phyloP scores from a whole-genome alignment of 1,284 basidiomycete species.

The Coniferiporia weirii region DNA sequence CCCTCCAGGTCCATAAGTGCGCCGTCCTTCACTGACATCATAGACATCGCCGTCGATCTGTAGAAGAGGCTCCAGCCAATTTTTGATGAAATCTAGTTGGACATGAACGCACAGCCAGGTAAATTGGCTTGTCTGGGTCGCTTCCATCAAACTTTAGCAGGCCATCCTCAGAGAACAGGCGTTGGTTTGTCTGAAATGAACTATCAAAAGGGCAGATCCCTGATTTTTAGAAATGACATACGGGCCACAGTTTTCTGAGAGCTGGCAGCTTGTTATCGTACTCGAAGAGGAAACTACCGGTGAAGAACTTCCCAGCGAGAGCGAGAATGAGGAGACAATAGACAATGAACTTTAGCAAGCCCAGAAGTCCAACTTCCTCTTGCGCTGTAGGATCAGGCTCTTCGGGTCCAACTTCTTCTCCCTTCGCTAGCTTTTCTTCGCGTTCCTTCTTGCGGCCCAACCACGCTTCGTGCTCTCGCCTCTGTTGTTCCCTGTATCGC shows the following conservation, averaged over 20 bases:
- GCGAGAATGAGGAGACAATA: conserved; percentile 46
- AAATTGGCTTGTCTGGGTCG: conserved; percentile 67
- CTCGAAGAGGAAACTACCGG: conserved; percentile 77
- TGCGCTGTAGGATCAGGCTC: conserved; percentile 67
- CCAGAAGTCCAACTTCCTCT: conserved; percentile 57
- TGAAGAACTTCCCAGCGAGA: conserved; percentile 74
- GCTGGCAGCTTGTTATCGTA: conserved; percentile 56
- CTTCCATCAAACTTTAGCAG: conserved; percentile 75
- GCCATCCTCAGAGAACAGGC: conserved; percentile 66
- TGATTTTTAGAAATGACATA: conserved; percentile 29
- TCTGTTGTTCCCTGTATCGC: conserved; percentile 59
- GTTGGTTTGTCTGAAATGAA: conserved; percentile 44
- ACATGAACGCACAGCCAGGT: conserved; percentile 64
- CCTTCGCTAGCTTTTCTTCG: conserved; percentile 65
- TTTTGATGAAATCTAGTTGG: background rate
- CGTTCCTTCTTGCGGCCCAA: conserved; percentile 63
- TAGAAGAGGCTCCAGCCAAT: conserved; percentile 5
- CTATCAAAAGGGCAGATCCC: conserved; percentile 1
- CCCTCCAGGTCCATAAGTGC: conserved; percentile 88
- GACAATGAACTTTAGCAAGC: conserved; percentile 64
- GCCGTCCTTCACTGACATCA: conserved; percentile 75
- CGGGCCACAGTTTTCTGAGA: conserved; percentile 57
- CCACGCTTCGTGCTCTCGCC: conserved; percentile 61
- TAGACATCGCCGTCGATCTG: conserved; percentile 91
- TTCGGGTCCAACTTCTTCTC: conserved; percentile 66